Evolutionary conservation across 345 rosid genomes (phyloP).

Genomic region (Citrus unshiu): DNA sequence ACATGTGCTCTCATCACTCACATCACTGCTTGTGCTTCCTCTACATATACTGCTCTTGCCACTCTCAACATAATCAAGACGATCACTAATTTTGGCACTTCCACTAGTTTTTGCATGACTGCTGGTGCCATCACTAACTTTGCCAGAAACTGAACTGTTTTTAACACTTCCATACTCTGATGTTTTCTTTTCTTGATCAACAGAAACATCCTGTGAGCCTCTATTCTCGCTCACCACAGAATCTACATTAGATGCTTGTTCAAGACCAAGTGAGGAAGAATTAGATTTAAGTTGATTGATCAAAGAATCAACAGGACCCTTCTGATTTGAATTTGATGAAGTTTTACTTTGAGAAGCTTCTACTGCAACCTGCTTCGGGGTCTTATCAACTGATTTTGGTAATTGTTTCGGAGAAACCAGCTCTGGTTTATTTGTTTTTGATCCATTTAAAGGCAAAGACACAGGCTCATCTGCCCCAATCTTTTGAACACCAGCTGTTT

Average conservation of each 20-base stretch:
- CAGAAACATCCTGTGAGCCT: slow-evolving; percentile 38
- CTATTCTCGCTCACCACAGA: slow-evolving; percentile 39
- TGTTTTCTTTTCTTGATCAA: slow-evolving; percentile 65
- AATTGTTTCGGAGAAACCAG: slow-evolving; percentile 24
- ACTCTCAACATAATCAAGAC: slow-evolving; percentile 71
- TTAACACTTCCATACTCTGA: slow-evolving; percentile 67
- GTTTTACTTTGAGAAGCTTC: slow-evolving; percentile 46
- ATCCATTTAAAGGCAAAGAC: slow-evolving; percentile 31
- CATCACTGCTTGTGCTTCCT: slow-evolving; percentile 88
- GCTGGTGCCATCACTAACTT: slow-evolving; percentile 73
- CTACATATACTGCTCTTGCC: slow-evolving; percentile 89
- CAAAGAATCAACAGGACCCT: slow-evolving; percentile 38
- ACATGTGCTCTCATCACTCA: slow-evolving; percentile 90
- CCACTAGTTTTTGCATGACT: slow-evolving; percentile 74
- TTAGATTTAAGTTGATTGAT: slow-evolving; percentile 34
- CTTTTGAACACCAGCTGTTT: slow-evolving; percentile 24
- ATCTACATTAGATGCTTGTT: slow-evolving; percentile 36
- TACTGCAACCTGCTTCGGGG: slow-evolving; percentile 21
- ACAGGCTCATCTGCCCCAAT: slow-evolving; percentile 36
- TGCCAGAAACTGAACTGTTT: slow-evolving; percentile 71
- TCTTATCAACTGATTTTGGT: slow-evolving; percentile 29
- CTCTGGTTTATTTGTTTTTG: slow-evolving; percentile 35
- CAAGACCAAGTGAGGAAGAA: slow-evolving; percentile 36
- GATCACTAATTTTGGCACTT: slow-evolving; percentile 72
- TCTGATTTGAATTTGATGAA: slow-evolving; percentile 30